Evolutionary conservation across 768 basidiomycete species (phyloP), one percentile per base, ranked within the genome.

Genomic region (Fibroporia radiculosa): DNA sequence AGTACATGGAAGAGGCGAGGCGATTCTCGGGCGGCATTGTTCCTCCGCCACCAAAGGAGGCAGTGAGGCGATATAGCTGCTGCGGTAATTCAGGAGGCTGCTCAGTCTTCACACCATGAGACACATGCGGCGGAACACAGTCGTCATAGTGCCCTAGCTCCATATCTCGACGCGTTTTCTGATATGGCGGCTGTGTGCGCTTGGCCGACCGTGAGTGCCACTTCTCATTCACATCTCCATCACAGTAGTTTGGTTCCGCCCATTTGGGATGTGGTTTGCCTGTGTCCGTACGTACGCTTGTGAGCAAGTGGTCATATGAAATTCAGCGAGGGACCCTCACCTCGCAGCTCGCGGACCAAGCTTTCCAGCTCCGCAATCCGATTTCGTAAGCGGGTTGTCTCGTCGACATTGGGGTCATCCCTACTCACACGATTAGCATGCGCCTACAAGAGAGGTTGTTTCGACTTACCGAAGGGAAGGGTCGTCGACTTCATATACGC

Each of bases 401-500:
- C 92, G 58, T 90, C 86, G n/a, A 90, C 63, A 35, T 80, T 77
- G 10, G 90, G 89, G 65, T 93, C 89, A 59, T 91, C 87, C 62
- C 88, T 89, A 62, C 44, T 47, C 36, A 41, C 24, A 12, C 31
- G n/a, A 22, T 52, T 22, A 48, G 28, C 27, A 18, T 22, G 45
- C 13, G 41, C 4, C 18, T 25, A 27, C n/a, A 7, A 10, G 14
- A 27, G 25, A 24, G 16, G 19, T 11, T 40, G 8, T 13, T 25
- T 29, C 4, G 27, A 58, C 71, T 46, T 52, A 86, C 88, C 85
- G 74, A 28, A 85, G 66, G 8, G 84, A 81, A 12, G 87, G 87
- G 64, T 91, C 91, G 60, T 93, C 92, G 51, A 93, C 86, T 59
- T 95, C 92, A 54, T 95, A 95, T 0, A 95, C 90, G 62, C 92